phyloP scores from a whole-genome alignment of 768 basidiomycete species.

The Fomitopsis pulvina region DNA sequence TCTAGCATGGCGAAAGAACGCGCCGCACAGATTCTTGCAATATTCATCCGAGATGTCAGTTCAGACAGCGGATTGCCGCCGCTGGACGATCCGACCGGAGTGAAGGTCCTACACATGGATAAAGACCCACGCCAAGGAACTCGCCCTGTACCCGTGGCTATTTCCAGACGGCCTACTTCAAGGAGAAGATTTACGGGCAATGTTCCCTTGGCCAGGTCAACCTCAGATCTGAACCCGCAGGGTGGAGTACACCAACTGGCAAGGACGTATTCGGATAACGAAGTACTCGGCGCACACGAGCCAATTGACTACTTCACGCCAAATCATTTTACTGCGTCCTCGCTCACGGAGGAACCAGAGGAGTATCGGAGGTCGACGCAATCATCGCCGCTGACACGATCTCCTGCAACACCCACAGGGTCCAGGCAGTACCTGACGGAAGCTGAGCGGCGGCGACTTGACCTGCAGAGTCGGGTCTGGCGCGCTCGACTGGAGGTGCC shows the following conservation, averaged over 20 bases:
- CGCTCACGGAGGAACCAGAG: conserved; percentile 18
- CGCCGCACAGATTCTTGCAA: conserved; percentile 62
- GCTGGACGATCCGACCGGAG: conserved; percentile 62
- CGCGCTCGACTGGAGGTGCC: conserved; percentile 56
- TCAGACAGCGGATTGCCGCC: conserved; percentile 27
- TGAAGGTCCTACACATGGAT: conserved; percentile 6
- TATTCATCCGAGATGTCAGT: conserved; percentile 79
- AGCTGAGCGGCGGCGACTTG: conserved; percentile 46
- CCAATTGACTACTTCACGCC: conserved; percentile 13
- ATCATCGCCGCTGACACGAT: background rate
- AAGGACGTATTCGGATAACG: conserved; percentile 11
- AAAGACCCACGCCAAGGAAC: background rate
- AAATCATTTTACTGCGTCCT: conserved; percentile 7
- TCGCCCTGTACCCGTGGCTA: background rate
- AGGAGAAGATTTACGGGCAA: conserved; percentile 1
- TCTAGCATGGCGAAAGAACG: conserved; percentile 64
- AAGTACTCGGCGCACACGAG: background rate
- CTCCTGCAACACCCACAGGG: conserved; percentile 1
- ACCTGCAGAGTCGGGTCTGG: conserved; percentile 60
- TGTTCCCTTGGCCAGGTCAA: conserved; percentile 6
- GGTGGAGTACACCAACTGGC: conserved; percentile 1
- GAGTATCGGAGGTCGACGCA: conserved; percentile 6
- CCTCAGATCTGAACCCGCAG: conserved; percentile 7
- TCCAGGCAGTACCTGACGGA: conserved; percentile 31
- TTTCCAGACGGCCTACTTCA: conserved; percentile 3